phyloP scores from a whole-genome alignment of 345 rosid genomes.

The Atalantia buxifolia region DNA sequence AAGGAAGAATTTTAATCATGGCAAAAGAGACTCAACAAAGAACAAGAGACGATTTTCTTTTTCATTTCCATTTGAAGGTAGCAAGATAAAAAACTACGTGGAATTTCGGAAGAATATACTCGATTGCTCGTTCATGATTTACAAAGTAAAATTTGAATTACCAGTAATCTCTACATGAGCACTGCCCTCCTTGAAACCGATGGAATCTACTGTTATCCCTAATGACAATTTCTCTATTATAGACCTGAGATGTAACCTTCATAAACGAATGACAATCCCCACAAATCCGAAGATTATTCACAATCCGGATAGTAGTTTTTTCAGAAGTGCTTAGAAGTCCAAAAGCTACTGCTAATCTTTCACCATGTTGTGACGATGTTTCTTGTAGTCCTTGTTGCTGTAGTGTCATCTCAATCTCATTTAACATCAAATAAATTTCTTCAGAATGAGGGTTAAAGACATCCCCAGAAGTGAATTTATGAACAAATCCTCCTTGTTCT shows the following conservation, averaged over 20 bases:
- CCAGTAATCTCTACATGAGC: constrained; percentile 30
- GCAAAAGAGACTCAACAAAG: neutral
- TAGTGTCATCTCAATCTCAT: constrained; percentile 11
- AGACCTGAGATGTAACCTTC: constrained; percentile 20
- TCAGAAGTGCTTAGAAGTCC: constrained; percentile 18
- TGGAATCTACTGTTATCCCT: constrained; percentile 24
- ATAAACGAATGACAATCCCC: constrained; percentile 21
- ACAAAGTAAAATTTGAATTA: neutral
- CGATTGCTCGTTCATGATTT: neutral
- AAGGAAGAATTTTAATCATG: neutral
- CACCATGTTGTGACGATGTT: constrained; percentile 17
- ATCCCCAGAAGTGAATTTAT: constrained; percentile 3
- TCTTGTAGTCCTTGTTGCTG: neutral
- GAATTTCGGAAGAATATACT: no score
- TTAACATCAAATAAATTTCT: constrained; percentile 4
- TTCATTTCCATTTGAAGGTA: neutral
- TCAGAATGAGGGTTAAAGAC: constrained; percentile 7
- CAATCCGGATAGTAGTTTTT: constrained; percentile 13
- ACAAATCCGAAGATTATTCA: constrained; percentile 24
- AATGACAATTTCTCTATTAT: constrained; percentile 17
- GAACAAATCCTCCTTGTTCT: constrained; percentile 23
- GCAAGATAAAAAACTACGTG: no score
- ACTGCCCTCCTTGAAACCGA: constrained; percentile 17
- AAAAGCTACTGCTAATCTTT: constrained; percentile 29
- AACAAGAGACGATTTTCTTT: neutral